These are phyloP conservation scores for Populus hybrid DNA, from an alignment of 441 rosid species.

Conservation along the genomic window DNA sequence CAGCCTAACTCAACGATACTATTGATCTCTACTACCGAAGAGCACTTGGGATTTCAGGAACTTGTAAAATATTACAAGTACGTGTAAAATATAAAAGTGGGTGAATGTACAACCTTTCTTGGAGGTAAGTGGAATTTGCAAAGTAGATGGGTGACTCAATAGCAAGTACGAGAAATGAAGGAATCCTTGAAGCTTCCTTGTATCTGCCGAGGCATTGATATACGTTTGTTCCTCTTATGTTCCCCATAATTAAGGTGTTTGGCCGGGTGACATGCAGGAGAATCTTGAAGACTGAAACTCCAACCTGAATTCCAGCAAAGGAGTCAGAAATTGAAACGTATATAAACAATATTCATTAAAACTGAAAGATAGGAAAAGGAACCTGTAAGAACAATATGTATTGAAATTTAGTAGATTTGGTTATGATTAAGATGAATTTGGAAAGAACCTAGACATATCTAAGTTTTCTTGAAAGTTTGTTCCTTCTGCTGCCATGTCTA, in stretches of 20 bases:
- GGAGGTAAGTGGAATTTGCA: constrained; percentile 86
- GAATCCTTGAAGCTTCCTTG: constrained; percentile 60
- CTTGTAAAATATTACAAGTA: background rate
- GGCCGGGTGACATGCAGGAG: constrained; percentile 84
- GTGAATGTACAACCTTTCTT: constrained; percentile 53
- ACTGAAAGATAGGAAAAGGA: background rate
- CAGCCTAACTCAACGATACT: background rate
- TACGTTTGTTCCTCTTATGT: constrained; percentile 69
- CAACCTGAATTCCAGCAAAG: constrained; percentile 51
- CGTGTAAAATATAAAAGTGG: background rate
- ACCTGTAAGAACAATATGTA: background rate
- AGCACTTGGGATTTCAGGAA: background rate
- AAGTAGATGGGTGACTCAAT: constrained; percentile 87
- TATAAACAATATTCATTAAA: background rate
- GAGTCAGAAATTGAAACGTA: background rate
- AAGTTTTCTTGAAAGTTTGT: background rate
- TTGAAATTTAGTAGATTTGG: background rate
- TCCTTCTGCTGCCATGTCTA: background rate
- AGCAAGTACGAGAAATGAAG: constrained; percentile 72
- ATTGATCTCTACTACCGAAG: background rate
- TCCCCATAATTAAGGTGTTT: constrained; percentile 73
- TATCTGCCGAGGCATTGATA: constrained; percentile 68
- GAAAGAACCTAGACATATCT: background rate
- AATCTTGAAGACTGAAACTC: constrained; percentile 80
- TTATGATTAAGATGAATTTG: background rate